phyloP scores from a whole-genome alignment of 345 rosid species.

The Trapa incisa region DNA sequence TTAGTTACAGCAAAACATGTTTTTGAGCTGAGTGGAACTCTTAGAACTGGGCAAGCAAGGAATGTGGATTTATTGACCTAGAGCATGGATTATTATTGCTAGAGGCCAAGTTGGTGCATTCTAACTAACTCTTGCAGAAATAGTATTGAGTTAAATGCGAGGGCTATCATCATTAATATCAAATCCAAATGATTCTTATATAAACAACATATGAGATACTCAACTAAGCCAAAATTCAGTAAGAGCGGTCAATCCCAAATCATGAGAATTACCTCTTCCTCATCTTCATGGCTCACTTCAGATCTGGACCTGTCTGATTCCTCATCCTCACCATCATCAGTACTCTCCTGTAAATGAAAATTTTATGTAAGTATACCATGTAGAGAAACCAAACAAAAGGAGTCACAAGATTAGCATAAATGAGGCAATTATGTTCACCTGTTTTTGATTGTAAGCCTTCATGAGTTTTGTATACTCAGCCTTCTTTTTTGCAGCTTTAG shows the following conservation, averaged over 20 bases:
- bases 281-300: conserved; percentile 56
- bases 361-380: conserved; percentile 1
- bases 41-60: neutral
- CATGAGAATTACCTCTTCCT: conserved; percentile 31
- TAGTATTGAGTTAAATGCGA: no score
- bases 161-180: no score
- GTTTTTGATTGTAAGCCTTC: conserved; percentile 70
- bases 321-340: conserved; percentile 32
- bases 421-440: conserved; percentile 29
- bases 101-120: neutral
- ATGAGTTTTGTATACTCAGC: conserved; percentile 63
- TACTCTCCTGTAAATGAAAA: conserved; percentile 19
- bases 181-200: neutral
- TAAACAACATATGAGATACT: neutral
- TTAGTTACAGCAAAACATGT: neutral
- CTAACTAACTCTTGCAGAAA: neutral
- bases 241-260: conserved; percentile 12
- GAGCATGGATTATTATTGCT: neutral
- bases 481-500: conserved; percentile 72
- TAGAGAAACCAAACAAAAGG: neutral
- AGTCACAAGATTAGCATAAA: neutral
- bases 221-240: neutral
- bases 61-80: neutral
- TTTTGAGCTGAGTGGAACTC: neutral
- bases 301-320: conserved; percentile 57